Percentiles rank a stretch among this genome's conserved stretches.
These are phyloP conservation scores for Fusarium denticulatum DNA, from an alignment of 2,329 filamentous ascomycete species.

Conservation along the genomic window DNA sequence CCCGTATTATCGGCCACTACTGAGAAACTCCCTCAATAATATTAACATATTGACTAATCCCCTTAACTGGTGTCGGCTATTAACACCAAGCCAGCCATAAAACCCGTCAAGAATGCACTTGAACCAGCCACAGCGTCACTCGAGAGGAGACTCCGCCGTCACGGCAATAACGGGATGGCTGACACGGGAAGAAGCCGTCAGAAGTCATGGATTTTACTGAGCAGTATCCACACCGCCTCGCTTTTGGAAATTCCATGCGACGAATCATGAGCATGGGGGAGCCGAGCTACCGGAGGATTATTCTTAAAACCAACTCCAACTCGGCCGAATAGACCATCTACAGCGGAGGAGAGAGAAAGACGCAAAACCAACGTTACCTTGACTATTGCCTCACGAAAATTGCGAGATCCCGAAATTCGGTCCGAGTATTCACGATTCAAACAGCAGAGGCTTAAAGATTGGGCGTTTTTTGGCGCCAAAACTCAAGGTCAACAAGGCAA, in stretches of 20 bases:
- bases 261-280: slow-evolving; percentile 7
- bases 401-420: neutral
- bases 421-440: neutral
- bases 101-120: slow-evolving; percentile 5
- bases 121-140: slow-evolving; percentile 28
- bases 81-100: neutral
- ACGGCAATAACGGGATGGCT: slow-evolving; percentile 32
- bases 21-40: neutral
- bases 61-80: neutral
- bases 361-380: neutral
- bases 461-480: slow-evolving; percentile 10
- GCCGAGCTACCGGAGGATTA: slow-evolving; percentile 1
- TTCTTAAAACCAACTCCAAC: neutral
- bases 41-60: neutral
- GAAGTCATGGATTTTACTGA: neutral
- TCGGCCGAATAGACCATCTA: slow-evolving; percentile 7
- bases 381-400: neutral
- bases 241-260: neutral
- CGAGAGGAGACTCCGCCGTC: slow-evolving; percentile 19
- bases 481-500: slow-evolving; percentile 10
- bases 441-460: neutral
- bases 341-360: neutral
- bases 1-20: neutral
- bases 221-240: slow-evolving; percentile 28
- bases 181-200: slow-evolving; percentile 23